Percentiles rank a stretch among this genome's conserved stretches.
Conservation (phyloP, 2,329 filamentous ascomycete genomes). For the Alternaria alternata region DNA sequence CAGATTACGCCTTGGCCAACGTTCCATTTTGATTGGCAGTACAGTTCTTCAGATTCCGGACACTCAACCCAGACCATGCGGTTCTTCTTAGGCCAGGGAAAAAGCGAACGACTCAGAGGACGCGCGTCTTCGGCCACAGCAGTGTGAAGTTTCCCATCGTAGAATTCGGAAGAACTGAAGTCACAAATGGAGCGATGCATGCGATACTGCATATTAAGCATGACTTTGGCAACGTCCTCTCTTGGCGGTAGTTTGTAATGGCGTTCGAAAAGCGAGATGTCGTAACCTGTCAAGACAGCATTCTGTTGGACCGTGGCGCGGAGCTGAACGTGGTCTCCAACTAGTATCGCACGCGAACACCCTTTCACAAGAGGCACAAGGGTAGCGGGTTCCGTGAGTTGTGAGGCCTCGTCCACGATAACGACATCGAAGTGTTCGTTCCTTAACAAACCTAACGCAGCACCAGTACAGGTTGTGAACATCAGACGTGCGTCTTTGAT, state of each 20-base stretch:
- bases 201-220: not conserved
- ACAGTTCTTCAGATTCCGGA: not conserved
- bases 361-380: no score
- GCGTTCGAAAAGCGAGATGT: not conserved
- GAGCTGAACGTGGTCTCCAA: not conserved
- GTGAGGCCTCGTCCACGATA: no score
- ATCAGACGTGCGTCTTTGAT: no score
- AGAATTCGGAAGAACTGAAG: not conserved
- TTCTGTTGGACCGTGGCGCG: not conserved
- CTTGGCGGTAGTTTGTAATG: not conserved
- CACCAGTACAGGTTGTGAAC: no score
- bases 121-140: not conserved
- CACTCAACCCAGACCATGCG: not conserved
- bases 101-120: not conserved
- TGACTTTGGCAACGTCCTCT: not conserved
- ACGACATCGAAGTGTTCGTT: no score
- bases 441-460: no score
- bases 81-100: not conserved
- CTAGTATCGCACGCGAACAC: no score
- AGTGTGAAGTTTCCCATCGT: not conserved
- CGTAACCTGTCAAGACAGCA: not conserved
- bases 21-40: not conserved
- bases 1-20: not conserved
- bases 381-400: no score
- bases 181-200: not conserved